Evolutionary conservation across 2,329 filamentous ascomycete species (phyloP), one percentile per base, ranked within the genome.

Genomic region (Fusarium sulawesiense): DNA sequence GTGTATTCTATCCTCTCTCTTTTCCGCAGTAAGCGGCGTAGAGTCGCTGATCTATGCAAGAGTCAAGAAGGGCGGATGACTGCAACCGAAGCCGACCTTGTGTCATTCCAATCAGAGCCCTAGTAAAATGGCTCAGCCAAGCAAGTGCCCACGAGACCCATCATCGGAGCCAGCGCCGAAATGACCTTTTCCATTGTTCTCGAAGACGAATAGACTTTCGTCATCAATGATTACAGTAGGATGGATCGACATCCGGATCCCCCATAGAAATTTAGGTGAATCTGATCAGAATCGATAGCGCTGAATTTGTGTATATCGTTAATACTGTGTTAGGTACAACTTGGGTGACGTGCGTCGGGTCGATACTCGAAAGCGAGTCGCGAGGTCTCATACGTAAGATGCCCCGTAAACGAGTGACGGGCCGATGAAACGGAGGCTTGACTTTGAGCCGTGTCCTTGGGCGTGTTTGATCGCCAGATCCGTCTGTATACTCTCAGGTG

Each of bases 371-470:
- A 41, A 64, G 29, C 62, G 32, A 37, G 53, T 65, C 20, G 25
- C 40, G 27, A 45, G 40, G 40, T 23, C 32, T 58, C 60, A 29
- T 60, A 47, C 46, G 30, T 21, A 56, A 25, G 42, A 56, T 56
- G 51, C 25, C 40, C 56, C 50, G 34, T 41, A 64, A 55, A 54
- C 44, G 45, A 70, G 32, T 55, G 56, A 62, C 66, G 67, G 68
- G 46, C 64, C 67, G 58, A 60, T 71, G 67, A 70, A 68, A 71
- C 67, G 47, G 56, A 64, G 57, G 57, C 54, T 68, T 70, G 67
- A 64, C 27, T 45, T 54, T 41, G 53, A 64, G 42, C 68, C 30
- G 54, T 66, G 44, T 23, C 46, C 47, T 46, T 40, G 60, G 44
- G 30, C 21, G 54, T 55, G 69, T 70, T 64, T 67, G 68, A 71